Base-by-base conservation (phyloP, 2,329 filamentous ascomycete species). In the Didymella pomorum region DNA sequence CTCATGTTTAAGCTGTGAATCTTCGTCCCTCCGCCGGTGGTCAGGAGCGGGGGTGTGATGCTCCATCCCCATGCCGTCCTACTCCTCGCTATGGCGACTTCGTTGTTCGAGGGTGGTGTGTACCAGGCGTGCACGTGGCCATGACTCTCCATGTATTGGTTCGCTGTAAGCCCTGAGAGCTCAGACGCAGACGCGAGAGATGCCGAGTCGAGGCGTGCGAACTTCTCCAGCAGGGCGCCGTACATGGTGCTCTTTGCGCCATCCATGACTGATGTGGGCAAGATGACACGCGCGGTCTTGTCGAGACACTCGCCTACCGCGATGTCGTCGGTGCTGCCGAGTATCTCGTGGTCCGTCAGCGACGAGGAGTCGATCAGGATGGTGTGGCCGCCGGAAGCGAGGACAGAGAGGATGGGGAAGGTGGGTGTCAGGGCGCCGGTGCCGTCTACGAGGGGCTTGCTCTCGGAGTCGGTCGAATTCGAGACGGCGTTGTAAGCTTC, bases 321-420 rank as follows among this genome's bases (percentile, higher is more conserved):
- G 62, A 93, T 88, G 77, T 96, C 92, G n/a, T 78, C 79, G 0
- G 90, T 90, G 16, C 85, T 82, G 18, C 89, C 92, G 25, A 98
- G 79, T 58, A 96, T 86, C 45, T 81, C 79, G 76, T 98, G 94
- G 25, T 88, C 80, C 25, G 83, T 86, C 2, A 95, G 80, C 3
- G 83, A 83, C 37, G 80, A 79, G 8, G 93, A 96, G 69, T 89
- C 85, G 39, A 97, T 86, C 20, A 99, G 86, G 74, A 96, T 86
- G 0, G 93, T 94, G 79, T 99, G 94, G 1, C 95, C 95, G 35
- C 95, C 95, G 0, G 93, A 97, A 16, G 95, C 91, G 46, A 99
- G 87, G 6, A 97, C 82, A 0, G 91, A 93, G 31, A 97, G 81
- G 74, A 97, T 97, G 1, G 95, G 94, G 67, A 96, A 97, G 1